Evolutionary conservation across 805 yeast species (phyloP).

Genomic region (Cyberlindnera mississippiensis): DNA sequence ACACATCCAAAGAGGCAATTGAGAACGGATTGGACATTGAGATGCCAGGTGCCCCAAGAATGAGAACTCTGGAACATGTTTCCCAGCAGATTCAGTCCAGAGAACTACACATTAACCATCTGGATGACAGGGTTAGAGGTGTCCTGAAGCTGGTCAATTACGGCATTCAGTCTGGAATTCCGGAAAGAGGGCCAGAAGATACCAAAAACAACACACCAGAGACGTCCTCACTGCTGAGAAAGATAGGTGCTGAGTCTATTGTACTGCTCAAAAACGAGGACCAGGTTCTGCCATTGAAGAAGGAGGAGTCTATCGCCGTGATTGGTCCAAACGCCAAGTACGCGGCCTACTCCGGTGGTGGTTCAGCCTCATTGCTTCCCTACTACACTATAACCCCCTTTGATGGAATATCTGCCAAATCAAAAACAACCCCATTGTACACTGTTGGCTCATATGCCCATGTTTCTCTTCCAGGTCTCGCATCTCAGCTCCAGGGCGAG

Average conservation of each 20-base stretch:
- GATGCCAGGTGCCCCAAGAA: constrained; percentile 61
- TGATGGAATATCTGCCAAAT: constrained; percentile 38
- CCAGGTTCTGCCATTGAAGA: constrained; percentile 42
- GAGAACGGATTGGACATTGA: constrained; percentile 58
- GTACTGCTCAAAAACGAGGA: constrained; percentile 54
- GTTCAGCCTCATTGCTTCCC: constrained; percentile 50
- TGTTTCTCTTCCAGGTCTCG: constrained; percentile 32
- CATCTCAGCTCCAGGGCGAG: constrained; percentile 21
- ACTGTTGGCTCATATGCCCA: constrained; percentile 35
- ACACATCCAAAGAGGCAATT: constrained; percentile 41
- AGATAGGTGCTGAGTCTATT: constrained; percentile 45
- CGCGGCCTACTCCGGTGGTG: constrained; percentile 55
- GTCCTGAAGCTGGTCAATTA: constrained; percentile 49
- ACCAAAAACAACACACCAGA: constrained; percentile 43
- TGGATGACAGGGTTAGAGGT: constrained; percentile 47
- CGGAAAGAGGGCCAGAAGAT: constrained; percentile 21
- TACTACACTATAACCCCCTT: constrained; percentile 47
- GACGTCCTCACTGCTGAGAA: constrained; percentile 38
- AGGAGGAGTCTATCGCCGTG: constrained; percentile 41
- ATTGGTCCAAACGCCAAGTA: constrained; percentile 57
- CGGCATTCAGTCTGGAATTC: constrained; percentile 36
- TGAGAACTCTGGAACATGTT: constrained; percentile 36
- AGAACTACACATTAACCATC: constrained; percentile 34
- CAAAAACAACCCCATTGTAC: constrained; percentile 26
- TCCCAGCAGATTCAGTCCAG: constrained; percentile 39